These are phyloP conservation scores for Ascocoryne sarcoides DNA, from an alignment of 2,329 filamentous ascomycete genomes.

Conservation along the genomic window DNA sequence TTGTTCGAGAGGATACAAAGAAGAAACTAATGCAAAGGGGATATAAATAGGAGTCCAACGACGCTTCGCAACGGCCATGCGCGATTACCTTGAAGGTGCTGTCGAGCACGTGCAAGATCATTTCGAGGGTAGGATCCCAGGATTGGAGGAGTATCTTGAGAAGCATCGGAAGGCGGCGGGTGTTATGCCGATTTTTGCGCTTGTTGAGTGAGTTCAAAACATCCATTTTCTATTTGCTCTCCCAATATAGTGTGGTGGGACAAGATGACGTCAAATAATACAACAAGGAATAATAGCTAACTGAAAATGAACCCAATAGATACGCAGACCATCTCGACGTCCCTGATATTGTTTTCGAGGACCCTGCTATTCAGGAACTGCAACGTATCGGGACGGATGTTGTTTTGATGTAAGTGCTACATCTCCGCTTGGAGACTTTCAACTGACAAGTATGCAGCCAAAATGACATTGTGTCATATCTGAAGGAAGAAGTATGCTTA, in stretches of 20 bases:
- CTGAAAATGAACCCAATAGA: too few species aligned
- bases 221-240: too few species aligned
- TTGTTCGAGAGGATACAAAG: too few species aligned
- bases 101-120: constrained; percentile 3
- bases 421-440: not conserved
- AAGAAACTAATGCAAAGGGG: too few species aligned
- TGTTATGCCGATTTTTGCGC: constrained; percentile 4
- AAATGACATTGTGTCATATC: constrained; percentile 8
- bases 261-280: too few species aligned
- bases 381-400: constrained; percentile 2
- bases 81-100: constrained; percentile 2
- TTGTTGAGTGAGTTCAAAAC: constrained; percentile 5
- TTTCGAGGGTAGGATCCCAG: not conserved
- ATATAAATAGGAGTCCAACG: constrained; percentile 2
- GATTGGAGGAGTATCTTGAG: constrained; percentile 4
- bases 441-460: constrained; percentile 3
- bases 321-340: constrained; percentile 5
- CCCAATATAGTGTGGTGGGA: too few species aligned
- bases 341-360: not conserved
- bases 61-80: constrained; percentile 4
- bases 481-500: constrained; percentile 6
- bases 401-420: constrained; percentile 4
- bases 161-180: constrained; percentile 2
- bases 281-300: too few species aligned
- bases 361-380: not conserved